Percentiles rank a stretch among this genome's conserved stretches.
phyloP scores from a whole-genome alignment of 2,329 filamentous ascomycete genomes.

The Penicillium sp. region DNA sequence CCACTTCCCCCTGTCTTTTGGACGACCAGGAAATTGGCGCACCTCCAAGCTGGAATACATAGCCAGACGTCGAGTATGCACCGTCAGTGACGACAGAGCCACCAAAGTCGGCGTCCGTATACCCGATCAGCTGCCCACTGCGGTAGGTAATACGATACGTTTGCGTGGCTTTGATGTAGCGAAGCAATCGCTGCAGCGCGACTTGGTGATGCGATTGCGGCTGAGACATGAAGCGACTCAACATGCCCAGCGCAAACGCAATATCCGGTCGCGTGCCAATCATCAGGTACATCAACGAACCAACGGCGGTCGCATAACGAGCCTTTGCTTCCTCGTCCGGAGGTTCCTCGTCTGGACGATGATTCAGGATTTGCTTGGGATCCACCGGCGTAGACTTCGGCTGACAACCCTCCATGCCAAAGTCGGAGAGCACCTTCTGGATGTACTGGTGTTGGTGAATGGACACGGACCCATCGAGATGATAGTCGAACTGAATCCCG shows the following conservation, averaged over 20 bases:
- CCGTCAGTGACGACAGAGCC: constrained; percentile 13
- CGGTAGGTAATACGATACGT: constrained; percentile 3
- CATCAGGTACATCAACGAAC: constrained; percentile 10
- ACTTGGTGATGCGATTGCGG: constrained; percentile 10
- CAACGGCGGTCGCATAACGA: constrained; percentile 2
- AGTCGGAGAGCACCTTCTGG: no score
- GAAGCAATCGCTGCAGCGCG: constrained; percentile 4
- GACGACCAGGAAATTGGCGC: constrained; percentile 24
- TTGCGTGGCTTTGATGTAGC: constrained; percentile 10
- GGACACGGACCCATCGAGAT: no score
- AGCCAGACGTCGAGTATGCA: constrained; percentile 22
- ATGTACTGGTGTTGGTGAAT: no score
- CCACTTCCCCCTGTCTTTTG: constrained; percentile 16
- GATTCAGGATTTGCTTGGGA: no score
- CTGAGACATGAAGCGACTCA: constrained; percentile 10
- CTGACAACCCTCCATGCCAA: no score
- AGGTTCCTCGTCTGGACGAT: no score
- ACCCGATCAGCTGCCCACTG: constrained; percentile 11
- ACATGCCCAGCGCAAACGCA: constrained; percentile 3
- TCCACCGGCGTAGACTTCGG: no score
- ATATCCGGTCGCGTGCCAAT: constrained; percentile 5
- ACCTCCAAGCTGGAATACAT: constrained; percentile 21
- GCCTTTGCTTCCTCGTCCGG: no score
- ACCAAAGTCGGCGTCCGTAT: background rate
- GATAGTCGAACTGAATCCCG: constrained; percentile 4